Conservation (phyloP, 306 rosid genomes). For the Vigna radiata region DNA sequence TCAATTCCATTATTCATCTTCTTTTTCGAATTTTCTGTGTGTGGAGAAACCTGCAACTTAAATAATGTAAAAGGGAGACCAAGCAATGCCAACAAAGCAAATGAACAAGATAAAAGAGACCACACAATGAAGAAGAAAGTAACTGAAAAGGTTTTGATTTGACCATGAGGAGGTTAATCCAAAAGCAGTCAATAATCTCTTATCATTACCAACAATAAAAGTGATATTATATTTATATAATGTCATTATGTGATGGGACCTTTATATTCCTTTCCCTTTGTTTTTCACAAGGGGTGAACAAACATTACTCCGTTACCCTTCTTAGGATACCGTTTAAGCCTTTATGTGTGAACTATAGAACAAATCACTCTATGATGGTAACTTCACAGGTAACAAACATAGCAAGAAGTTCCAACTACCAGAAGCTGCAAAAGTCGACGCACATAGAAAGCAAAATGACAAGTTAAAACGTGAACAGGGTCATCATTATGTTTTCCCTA, state of each 20-base stretch:
- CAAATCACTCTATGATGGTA: neutral
- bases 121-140: slow-evolving; percentile 9
- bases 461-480: neutral
- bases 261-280: neutral
- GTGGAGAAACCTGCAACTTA: neutral
- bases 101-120: neutral
- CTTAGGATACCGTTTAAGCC: neutral
- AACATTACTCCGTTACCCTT: neutral
- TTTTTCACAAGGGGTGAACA: neutral
- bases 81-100: neutral
- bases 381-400: neutral
- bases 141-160: neutral
- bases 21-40: neutral
- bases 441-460: neutral
- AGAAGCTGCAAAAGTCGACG: slow-evolving; percentile 6
- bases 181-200: neutral
- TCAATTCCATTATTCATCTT: neutral
- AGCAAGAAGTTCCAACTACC: neutral
- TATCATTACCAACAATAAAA: slow-evolving; percentile 6
- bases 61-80: neutral
- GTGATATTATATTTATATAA: neutral
- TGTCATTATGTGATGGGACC: neutral
- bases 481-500: neutral
- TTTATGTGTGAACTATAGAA: neutral
- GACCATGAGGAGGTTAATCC: neutral